Percentiles rank a stretch among this genome's conserved stretches.
Evolutionary conservation across 2,329 filamentous ascomycete genomes (phyloP).

Genomic region (Eutypella sp.): DNA sequence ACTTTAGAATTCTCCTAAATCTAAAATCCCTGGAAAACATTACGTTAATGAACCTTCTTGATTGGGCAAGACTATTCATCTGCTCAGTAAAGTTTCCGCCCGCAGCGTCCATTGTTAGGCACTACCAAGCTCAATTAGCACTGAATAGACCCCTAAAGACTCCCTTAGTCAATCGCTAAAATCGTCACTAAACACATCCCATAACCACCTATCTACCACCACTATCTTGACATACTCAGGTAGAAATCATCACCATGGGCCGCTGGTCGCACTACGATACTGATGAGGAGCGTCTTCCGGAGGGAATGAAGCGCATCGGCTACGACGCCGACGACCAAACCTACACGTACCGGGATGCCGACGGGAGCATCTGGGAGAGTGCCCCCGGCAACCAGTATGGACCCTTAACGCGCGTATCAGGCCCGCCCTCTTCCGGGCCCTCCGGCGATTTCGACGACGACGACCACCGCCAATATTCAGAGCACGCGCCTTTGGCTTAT

Average conservation of each 20-base stretch:
- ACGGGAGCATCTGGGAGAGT: slow-evolving; percentile 41
- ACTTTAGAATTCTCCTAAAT: too few relatives aligned
- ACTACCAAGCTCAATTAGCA: neutral
- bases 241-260: slow-evolving; percentile 18
- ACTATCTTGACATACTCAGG: neutral
- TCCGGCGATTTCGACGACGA: slow-evolving; percentile 10
- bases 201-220: neutral
- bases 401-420: slow-evolving; percentile 26
- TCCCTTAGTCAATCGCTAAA: too few relatives aligned
- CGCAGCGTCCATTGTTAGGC: neutral
- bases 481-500: slow-evolving; percentile 11
- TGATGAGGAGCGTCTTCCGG: slow-evolving; percentile 42
- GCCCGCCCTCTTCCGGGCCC: slow-evolving; percentile 10
- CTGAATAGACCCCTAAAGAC: neutral
- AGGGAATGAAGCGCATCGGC: slow-evolving; percentile 43
- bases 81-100: too few relatives aligned
- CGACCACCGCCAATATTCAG: slow-evolving; percentile 15
- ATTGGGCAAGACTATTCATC: too few relatives aligned
- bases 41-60: too few relatives aligned
- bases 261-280: slow-evolving; percentile 31
- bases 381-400: slow-evolving; percentile 42
- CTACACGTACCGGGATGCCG: slow-evolving; percentile 41
- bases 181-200: neutral
- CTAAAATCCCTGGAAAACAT: too few relatives aligned
- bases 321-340: slow-evolving; percentile 45